These are phyloP conservation scores for Bisporella sp. DNA, from an alignment of 2,329 filamentous ascomycete genomes.

Conservation along the genomic window DNA sequence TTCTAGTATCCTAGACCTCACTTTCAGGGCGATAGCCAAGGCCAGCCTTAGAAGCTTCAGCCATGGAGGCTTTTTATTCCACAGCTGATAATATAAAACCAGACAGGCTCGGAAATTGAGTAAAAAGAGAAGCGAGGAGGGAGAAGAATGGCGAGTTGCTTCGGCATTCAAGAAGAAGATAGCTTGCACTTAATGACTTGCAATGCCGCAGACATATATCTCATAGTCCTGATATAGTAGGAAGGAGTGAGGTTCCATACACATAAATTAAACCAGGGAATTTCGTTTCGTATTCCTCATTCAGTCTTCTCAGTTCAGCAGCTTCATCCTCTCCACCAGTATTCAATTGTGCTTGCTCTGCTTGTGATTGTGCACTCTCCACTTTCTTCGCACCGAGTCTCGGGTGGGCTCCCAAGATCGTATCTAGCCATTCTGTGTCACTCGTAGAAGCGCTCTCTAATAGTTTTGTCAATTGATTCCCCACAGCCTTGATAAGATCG, in stretches of 20 bases:
- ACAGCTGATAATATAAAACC: too few species aligned
- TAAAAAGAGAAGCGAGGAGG: too few species aligned
- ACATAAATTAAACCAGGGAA: slow-evolving; percentile 85
- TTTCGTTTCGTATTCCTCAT: slow-evolving; percentile 68
- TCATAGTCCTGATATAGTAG: too few species aligned
- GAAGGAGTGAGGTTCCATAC: slow-evolving; percentile 22
- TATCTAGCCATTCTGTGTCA: slow-evolving; percentile 53
- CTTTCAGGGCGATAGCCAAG: too few species aligned
- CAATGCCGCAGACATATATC: too few species aligned
- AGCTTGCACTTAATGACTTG: too few species aligned
- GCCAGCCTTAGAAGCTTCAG: too few species aligned
- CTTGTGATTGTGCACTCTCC: slow-evolving; percentile 72
- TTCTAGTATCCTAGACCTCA: too few species aligned
- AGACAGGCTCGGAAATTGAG: too few species aligned
- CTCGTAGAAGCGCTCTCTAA: slow-evolving; percentile 41
- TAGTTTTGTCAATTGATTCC: slow-evolving; percentile 54
- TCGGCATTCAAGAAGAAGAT: too few species aligned
- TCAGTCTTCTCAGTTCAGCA: slow-evolving; percentile 53
- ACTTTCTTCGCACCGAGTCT: slow-evolving; percentile 75
- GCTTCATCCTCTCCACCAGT: slow-evolving; percentile 48
- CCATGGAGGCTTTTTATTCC: too few species aligned
- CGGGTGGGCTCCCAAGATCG: slow-evolving; percentile 75
- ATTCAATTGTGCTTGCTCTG: slow-evolving; percentile 74
- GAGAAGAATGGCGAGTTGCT: too few species aligned
- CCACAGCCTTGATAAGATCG: slow-evolving; percentile 61